phyloP scores from a whole-genome alignment of 306 rosid genomes.

The Vigna mungo region DNA sequence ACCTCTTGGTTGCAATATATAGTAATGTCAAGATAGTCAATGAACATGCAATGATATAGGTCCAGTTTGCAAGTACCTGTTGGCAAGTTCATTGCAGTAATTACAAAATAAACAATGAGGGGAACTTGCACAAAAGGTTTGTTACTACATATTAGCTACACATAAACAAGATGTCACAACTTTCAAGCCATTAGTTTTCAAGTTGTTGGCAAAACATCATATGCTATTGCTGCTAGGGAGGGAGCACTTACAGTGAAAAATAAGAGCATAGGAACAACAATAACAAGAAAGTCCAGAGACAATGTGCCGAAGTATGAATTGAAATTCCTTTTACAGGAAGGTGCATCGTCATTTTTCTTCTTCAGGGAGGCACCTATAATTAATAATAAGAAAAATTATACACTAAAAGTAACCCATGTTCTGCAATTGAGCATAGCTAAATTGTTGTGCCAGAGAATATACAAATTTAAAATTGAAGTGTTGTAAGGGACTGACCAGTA shows the following conservation, averaged over 20 bases:
- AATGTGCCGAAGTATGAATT: conserved; percentile 60
- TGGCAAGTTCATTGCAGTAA: conserved; percentile 28
- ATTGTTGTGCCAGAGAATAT: too few species aligned
- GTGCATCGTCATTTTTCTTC: conserved; percentile 71
- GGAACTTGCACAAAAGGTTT: neutral
- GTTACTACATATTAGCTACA: conserved; percentile 2
- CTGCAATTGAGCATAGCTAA: conserved; percentile 11
- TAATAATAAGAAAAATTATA: neutral
- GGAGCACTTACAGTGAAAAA: conserved; percentile 68
- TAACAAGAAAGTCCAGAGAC: conserved; percentile 67
- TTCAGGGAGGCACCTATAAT: conserved; percentile 49
- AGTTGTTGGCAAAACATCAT: conserved; percentile 18
- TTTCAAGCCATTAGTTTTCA: conserved; percentile 4
- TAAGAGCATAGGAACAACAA: conserved; percentile 69
- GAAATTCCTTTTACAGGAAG: conserved; percentile 51
- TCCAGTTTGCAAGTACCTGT: conserved; percentile 84
- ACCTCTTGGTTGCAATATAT: conserved; percentile 67
- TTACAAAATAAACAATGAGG: conserved; percentile 24
- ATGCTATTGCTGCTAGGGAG: conserved; percentile 3
- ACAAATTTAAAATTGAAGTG: conserved; percentile 19
- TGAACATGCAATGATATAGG: conserved; percentile 55
- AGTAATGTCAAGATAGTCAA: conserved; percentile 52
- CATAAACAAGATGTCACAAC: conserved; percentile 16
- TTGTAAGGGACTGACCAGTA: conserved; percentile 38
- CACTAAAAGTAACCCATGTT: too few species aligned